Percentiles rank a stretch among this genome's conserved stretches.
These are phyloP conservation scores for Abortiporus biennis DNA, from an alignment of 1,284 basidiomycete species.

Conservation along the genomic window DNA sequence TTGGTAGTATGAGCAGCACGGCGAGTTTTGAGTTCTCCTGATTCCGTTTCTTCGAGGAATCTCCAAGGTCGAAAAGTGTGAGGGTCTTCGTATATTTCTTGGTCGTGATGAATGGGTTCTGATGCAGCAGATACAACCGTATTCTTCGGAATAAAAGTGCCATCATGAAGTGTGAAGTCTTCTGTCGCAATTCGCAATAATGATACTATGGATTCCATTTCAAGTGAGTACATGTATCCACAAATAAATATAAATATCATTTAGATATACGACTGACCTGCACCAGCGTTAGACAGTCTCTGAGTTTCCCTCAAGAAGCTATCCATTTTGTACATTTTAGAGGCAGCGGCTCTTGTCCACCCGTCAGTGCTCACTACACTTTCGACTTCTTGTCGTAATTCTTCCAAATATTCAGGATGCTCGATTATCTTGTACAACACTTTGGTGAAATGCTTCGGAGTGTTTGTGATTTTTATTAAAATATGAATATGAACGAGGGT, in stretches of 20 bases:
- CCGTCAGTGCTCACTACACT: slow-evolving; percentile 30
- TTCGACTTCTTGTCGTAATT: slow-evolving; percentile 40
- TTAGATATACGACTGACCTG: slow-evolving; percentile 14
- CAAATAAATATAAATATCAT: background rate
- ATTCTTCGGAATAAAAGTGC: background rate
- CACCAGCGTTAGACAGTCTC: slow-evolving; percentile 24
- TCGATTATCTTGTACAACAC: slow-evolving; percentile 30
- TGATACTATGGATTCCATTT: background rate
- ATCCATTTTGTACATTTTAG: slow-evolving; percentile 37
- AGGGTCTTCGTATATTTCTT: background rate
- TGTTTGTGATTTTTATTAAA: background rate
- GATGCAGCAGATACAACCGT: background rate
- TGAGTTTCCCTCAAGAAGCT: slow-evolving; percentile 41
- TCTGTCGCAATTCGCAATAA: background rate
- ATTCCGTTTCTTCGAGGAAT: background rate
- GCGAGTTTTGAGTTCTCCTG: slow-evolving; percentile 15
- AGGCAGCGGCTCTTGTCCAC: slow-evolving; percentile 36
- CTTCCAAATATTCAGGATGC: slow-evolving; percentile 30
- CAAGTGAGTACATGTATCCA: background rate
- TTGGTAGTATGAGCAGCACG: slow-evolving; percentile 2
- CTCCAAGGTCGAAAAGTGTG: background rate
- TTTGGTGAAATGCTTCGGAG: slow-evolving; percentile 26
- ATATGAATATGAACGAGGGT: background rate
- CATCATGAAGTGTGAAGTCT: background rate
- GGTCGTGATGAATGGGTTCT: background rate